These are phyloP conservation scores for Ophiosphaerella korrae DNA, from an alignment of 2,329 filamentous ascomycete species.

Conservation along the genomic window DNA sequence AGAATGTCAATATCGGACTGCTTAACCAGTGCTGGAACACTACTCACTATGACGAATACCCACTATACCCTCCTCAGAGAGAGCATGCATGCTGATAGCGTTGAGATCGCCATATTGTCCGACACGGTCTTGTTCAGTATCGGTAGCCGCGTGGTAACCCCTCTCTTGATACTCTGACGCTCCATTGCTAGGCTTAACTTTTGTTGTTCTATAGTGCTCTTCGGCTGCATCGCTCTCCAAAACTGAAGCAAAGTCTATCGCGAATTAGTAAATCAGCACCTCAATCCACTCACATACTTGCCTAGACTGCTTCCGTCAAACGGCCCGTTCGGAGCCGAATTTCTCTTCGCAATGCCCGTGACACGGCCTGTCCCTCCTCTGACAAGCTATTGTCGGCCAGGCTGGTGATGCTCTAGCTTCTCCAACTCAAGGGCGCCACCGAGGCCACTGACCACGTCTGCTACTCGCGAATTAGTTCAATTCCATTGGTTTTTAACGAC, in stretches of 20 bases:
- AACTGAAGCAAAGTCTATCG: constrained; percentile 7
- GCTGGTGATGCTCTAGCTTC: too few relatives aligned
- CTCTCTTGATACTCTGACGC: constrained; percentile 1
- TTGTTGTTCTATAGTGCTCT: constrained; percentile 7
- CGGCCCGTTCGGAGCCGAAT: constrained; percentile 6
- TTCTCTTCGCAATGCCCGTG: constrained; percentile 4
- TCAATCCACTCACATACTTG: constrained; percentile 11
- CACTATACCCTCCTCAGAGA: not conserved
- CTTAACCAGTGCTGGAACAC: not conserved
- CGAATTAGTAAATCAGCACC: constrained; percentile 4
- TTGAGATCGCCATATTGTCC: not conserved
- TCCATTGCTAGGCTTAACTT: constrained; percentile 8
- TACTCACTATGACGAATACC: not conserved
- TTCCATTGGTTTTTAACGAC: constrained; percentile 16
- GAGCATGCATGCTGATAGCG: not conserved
- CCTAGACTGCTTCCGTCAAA: constrained; percentile 10
- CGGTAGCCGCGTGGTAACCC: not conserved
- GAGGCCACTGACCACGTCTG: constrained; percentile 3
- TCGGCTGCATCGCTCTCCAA: constrained; percentile 11
- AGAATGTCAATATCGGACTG: not conserved
- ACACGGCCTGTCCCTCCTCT: constrained; percentile 4
- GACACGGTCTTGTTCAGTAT: not conserved
- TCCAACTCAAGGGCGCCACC: constrained; percentile 1
- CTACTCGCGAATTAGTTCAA: constrained; percentile 9
- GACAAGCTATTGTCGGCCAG: constrained; percentile 9